These are phyloP conservation scores for Protomyces arabidopsidicola DNA, from an alignment of 1,139 yeast genomes.

Conservation along the genomic window DNA sequence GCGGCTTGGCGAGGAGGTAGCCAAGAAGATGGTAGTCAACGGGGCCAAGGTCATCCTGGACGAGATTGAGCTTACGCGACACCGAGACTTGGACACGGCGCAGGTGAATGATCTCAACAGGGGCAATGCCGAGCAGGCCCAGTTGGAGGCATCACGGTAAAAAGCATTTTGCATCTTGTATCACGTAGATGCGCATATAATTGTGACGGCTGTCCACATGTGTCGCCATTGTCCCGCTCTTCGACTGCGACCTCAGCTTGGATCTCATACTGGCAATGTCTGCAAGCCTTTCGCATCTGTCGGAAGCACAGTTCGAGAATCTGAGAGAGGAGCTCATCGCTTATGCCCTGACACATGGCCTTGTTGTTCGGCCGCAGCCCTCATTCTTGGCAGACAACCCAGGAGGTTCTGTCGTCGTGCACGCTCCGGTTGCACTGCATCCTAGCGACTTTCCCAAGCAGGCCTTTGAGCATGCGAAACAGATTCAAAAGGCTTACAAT, in stretches of 20 bases:
- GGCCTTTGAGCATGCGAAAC: slow-evolving; percentile 62
- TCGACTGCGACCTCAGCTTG: background rate
- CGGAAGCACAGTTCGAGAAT: slow-evolving; percentile 1
- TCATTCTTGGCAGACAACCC: slow-evolving; percentile 35
- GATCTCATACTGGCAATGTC: background rate
- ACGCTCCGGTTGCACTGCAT: slow-evolving; percentile 81
- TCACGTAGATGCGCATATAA: background rate
- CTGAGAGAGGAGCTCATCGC: slow-evolving; percentile 30
- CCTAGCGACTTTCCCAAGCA: slow-evolving; percentile 81
- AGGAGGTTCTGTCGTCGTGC: slow-evolving; percentile 37
- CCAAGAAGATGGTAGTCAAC: slow-evolving; percentile 57
- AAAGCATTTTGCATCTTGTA: background rate
- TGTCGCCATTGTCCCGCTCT: background rate
- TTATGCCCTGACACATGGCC: slow-evolving; percentile 34
- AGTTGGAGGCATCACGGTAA: background rate
- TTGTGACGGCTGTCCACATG: background rate
- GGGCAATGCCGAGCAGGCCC: background rate
- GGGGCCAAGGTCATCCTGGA: slow-evolving; percentile 86
- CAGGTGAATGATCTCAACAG: background rate
- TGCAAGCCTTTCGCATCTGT: background rate
- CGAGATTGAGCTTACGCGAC: slow-evolving; percentile 50
- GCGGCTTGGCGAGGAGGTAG: slow-evolving; percentile 64
- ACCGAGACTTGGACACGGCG: slow-evolving; percentile 16
- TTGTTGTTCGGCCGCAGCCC: slow-evolving; percentile 31
- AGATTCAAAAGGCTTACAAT: slow-evolving; percentile 67